Conservation (phyloP, 108 stramenopile genomes). For the Cyclostephanos tholiformis region DNA sequence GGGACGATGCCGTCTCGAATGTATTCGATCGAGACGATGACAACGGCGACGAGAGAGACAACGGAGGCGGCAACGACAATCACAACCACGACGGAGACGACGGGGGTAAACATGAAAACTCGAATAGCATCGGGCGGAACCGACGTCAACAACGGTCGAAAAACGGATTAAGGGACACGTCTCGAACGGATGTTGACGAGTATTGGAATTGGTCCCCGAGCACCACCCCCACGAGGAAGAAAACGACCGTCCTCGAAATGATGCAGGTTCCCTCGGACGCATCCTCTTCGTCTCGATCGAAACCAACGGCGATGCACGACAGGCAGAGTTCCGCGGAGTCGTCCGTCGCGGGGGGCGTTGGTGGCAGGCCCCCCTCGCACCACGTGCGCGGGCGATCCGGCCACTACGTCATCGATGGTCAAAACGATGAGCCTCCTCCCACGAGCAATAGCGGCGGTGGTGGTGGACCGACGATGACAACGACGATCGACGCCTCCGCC, state of each 20-base stretch:
- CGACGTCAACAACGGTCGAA: neutral
- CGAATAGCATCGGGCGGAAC: neutral
- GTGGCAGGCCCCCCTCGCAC: neutral
- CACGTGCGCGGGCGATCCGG: neutral
- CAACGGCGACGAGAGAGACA: neutral
- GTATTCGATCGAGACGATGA: neutral
- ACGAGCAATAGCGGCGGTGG: conserved; percentile 1
- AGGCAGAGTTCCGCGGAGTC: too few species aligned
- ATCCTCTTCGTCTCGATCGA: neutral
- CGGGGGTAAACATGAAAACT: neutral
- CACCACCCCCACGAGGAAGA: neutral
- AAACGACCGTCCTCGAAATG: neutral
- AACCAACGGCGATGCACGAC: too few species aligned
- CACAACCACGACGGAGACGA: neutral
- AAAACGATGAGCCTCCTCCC: neutral
- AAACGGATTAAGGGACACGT: neutral
- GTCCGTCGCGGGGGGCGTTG: too few species aligned
- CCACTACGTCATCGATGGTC: neutral
- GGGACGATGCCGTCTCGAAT: neutral
- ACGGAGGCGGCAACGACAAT: too few species aligned
- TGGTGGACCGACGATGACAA: neutral
- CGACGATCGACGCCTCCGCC: conserved; percentile 8
- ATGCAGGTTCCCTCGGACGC: neutral
- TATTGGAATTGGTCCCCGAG: conserved; percentile 30
- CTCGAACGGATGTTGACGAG: neutral